A percentile compares a stretch with the other conserved stretches of the same genome.
Evolutionary conservation across 768 basidiomycete species (phyloP).

Genomic region (Amanita pseudoporphyria): DNA sequence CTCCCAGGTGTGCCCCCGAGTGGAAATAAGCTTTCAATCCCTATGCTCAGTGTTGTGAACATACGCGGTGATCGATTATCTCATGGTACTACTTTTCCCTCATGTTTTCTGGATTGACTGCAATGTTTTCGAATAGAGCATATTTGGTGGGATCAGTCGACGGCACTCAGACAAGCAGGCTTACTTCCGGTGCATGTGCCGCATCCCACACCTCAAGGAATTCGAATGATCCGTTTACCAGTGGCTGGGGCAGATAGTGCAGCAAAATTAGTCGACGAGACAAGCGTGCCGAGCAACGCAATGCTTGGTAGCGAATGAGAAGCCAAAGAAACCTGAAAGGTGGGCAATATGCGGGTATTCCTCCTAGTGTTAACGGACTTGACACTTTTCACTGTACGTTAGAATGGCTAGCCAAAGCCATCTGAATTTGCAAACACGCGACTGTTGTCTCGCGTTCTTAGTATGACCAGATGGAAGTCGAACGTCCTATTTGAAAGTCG

Average conservation of each 20-base stretch:
- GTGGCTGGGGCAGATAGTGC: conserved; percentile 28
- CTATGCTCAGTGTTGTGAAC: conserved; percentile 48
- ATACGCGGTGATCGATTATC: conserved; percentile 32
- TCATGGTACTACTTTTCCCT: conserved; percentile 17
- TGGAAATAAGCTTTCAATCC: conserved; percentile 36
- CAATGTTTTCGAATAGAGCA: conserved; percentile 21
- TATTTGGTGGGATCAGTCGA: conserved; percentile 37
- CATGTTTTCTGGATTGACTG: background rate
- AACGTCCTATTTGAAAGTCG: too few species aligned
- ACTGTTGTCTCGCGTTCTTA: too few species aligned
- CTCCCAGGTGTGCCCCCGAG: conserved; percentile 46
- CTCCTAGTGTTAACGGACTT: background rate
- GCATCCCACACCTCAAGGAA: conserved; percentile 15
- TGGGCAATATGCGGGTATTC: background rate
- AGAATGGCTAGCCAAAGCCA: too few species aligned
- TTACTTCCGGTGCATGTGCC: conserved; percentile 25
- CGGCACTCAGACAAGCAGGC: conserved; percentile 26
- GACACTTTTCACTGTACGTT: too few species aligned
- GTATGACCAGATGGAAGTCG: too few species aligned
- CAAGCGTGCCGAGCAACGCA: conserved; percentile 25
- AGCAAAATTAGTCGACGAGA: conserved; percentile 26
- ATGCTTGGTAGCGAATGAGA: conserved; percentile 21
- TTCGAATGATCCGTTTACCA: conserved; percentile 23
- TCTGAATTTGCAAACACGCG: too few species aligned
- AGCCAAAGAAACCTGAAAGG: conserved; percentile 12